Conservation (phyloP, 2,329 filamentous ascomycete genomes). For the Penicillium vulpinum region DNA sequence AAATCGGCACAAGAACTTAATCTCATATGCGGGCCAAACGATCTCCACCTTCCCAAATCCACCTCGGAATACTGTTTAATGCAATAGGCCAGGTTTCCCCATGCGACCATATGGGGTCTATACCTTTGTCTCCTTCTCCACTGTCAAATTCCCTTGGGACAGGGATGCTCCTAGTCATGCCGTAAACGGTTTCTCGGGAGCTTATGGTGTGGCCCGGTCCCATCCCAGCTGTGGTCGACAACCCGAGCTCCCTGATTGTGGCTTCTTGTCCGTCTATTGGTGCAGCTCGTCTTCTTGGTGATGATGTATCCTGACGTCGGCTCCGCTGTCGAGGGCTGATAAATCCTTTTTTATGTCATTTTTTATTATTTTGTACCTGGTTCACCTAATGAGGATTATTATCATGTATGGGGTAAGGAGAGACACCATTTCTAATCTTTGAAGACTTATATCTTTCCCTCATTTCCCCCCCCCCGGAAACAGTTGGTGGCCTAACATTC, state of each 20-base stretch:
- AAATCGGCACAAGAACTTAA: conserved; percentile 24
- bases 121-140: conserved; percentile 1
- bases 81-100: background rate
- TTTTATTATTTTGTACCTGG: conserved; percentile 5
- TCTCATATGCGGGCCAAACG: conserved; percentile 10
- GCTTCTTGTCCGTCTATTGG: conserved; percentile 29
- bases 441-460: conserved; percentile 8
- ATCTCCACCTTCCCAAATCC: conserved; percentile 5
- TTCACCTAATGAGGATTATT: conserved; percentile 1
- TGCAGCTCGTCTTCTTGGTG: conserved; percentile 30
- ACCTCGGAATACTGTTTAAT: background rate
- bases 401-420: conserved; percentile 20
- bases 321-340: conserved; percentile 22
- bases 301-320: conserved; percentile 29
- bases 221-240: conserved; percentile 30
- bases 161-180: conserved; percentile 10
- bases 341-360: conserved; percentile 3
- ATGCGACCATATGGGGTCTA: background rate
- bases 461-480: background rate
- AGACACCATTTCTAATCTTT: background rate
- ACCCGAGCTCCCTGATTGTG: conserved; percentile 22
- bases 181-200: conserved; percentile 26
- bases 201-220: conserved; percentile 26
- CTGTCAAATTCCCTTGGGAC: conserved; percentile 13
- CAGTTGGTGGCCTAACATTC: conserved; percentile 6